A percentile compares a stretch with the other conserved stretches of the same genome.
Conservation (phyloP, 2,329 filamentous ascomycete genomes). For the Venturia oleaginea region DNA sequence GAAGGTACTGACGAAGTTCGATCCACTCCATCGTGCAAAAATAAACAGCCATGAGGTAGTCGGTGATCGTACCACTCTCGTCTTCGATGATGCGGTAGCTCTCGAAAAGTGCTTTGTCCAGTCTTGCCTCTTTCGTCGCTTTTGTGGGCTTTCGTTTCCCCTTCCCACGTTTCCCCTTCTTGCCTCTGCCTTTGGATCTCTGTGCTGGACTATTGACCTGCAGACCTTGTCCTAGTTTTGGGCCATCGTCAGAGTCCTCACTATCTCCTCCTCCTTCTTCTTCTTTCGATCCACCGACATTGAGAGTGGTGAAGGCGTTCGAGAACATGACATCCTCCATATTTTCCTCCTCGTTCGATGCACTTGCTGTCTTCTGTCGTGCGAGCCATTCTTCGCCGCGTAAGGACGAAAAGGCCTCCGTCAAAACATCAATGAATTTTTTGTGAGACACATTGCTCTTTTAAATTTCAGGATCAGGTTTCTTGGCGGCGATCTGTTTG, state of each 20-base stretch:
- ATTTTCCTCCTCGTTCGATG: conserved; percentile 24
- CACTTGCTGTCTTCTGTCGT: conserved; percentile 20
- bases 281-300: conserved; percentile 4
- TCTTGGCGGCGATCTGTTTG: conserved; percentile 24
- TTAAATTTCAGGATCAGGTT: conserved; percentile 29
- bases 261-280: conserved; percentile 17
- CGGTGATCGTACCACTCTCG: conserved; percentile 27
- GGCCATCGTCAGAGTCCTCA: conserved; percentile 15
- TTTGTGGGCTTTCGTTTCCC: conserved; percentile 21
- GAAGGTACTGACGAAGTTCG: conserved; percentile 32
- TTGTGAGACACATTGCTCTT: conserved; percentile 34
- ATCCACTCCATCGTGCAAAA: conserved; percentile 30
- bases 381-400: conserved; percentile 14
- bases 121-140: conserved; percentile 16
- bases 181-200: conserved; percentile 21
- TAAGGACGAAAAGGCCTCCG: conserved; percentile 21
- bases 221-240: conserved; percentile 5
- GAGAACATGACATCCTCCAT: conserved; percentile 19
- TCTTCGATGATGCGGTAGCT: conserved; percentile 37
- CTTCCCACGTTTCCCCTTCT: conserved; percentile 21
- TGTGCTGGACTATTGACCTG: conserved; percentile 15
- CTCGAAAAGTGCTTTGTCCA: conserved; percentile 36
- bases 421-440: conserved; percentile 36
- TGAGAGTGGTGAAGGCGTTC: no score
- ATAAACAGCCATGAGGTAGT: conserved; percentile 38